Percentiles rank a stretch among this genome's conserved stretches.
Conservation (phyloP, 2,329 filamentous ascomycete species). For the Aureobasidium zeae region DNA sequence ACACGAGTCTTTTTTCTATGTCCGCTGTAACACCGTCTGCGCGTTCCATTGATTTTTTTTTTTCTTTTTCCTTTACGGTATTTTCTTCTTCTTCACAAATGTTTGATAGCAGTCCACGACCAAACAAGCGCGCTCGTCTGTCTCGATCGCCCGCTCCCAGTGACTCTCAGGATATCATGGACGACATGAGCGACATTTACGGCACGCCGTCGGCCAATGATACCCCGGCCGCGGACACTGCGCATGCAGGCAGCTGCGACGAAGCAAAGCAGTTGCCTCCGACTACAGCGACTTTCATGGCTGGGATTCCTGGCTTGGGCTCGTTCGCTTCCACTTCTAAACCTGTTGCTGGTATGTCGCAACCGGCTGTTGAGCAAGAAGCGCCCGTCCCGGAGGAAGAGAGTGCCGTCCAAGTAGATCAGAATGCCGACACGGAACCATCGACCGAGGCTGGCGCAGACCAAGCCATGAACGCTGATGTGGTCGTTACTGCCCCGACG, state of each 20-base stretch:
- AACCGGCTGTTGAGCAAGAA: neutral
- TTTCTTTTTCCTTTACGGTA: too few species aligned
- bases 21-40: slow-evolving; percentile 3
- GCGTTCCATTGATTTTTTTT: slow-evolving; percentile 1
- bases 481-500: neutral
- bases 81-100: neutral
- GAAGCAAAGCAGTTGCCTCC: neutral
- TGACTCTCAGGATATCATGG: slow-evolving; percentile 13
- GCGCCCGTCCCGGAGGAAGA: neutral
- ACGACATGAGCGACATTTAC: slow-evolving; percentile 29
- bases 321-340: neutral
- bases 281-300: neutral
- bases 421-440: neutral
- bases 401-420: neutral
- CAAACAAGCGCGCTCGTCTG: slow-evolving; percentile 13
- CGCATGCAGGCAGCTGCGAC: neutral
- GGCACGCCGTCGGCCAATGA: slow-evolving; percentile 15
- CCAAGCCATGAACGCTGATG: neutral
- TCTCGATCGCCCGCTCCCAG: slow-evolving; percentile 12
- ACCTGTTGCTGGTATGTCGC: too few species aligned
- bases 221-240: neutral
- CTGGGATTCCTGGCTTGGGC: slow-evolving; percentile 14
- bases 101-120: slow-evolving; percentile 12
- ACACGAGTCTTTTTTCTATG: too few species aligned
- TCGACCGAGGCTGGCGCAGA: neutral